Evolutionary conservation across 148 eudicot genomes (phyloP), one percentile per base, ranked within the genome.

Genomic region (Polygonum maritimum): DNA sequence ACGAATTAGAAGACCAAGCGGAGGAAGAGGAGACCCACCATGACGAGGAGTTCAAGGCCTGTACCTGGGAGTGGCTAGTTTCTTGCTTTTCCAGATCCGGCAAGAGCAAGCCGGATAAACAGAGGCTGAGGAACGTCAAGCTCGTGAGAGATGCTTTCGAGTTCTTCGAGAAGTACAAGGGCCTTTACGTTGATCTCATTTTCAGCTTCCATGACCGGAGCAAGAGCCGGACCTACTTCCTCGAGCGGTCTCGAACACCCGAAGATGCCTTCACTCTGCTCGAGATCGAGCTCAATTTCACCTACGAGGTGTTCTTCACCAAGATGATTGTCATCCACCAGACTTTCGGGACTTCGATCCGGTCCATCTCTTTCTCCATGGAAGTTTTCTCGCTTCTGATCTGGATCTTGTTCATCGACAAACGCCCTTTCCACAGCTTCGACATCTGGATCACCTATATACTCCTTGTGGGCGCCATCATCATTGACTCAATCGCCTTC

Each of bases 141-240:
- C 79, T 84, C 63, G 60, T 86, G 70, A 74, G 74, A 11, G 51
- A 77, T 7, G 90, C 86, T 38, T 69, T 80, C 62, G 7, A 44
- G n/a, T 83, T 75, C 74, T 87, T 80, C 38, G 22, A 79, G 21
- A 84, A 76, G 35, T 85, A 85, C 76, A 89, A 79, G 72, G 86
- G 89, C 10, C 80, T 89, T 0, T 76, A 87, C 6, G 85, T 87
- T 2, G 87, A 89, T 75, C 78, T 83, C n/a, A 88, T 84, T n/a
- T 86, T 87, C 57, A 84, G 84, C 75, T 80, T 82, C 79, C 81
- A 80, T 2, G 84, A 86, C 39, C 79, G 87, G 15, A 81, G 76
- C 21, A 47, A 73, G 62, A 84, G 90, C 67, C 78, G 80, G 26
- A 79, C 78, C 13, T 87, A 80, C 78, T 87, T 89, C 76, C 79